These are phyloP conservation scores for Solanum chilense DNA, from an alignment of 257 asterid genomes.

Conservation along the genomic window DNA sequence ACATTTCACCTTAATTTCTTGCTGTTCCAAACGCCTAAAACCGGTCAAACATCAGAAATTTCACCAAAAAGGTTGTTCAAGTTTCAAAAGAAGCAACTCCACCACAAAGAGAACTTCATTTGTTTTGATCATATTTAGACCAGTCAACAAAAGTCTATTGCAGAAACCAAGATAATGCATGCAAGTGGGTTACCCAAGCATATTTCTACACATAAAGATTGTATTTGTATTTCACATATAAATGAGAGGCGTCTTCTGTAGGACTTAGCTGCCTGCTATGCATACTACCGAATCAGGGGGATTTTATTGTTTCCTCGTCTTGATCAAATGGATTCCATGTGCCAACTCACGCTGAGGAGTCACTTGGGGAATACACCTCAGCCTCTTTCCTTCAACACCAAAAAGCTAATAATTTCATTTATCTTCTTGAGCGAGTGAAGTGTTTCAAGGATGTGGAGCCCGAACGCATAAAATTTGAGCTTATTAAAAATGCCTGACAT, in stretches of 20 bases:
- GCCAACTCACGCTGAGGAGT: not conserved
- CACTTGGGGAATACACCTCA: not conserved
- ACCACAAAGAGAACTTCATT: not conserved
- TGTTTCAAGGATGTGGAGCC: not conserved
- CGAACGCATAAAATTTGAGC: not conserved
- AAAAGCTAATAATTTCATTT: not conserved
- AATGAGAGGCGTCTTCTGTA: not conserved
- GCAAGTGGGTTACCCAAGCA: not conserved
- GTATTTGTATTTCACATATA: not conserved
- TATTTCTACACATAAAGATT: not conserved
- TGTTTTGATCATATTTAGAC: not conserved
- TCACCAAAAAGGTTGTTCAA: not conserved
- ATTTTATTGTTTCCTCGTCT: not conserved
- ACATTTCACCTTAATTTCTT: constrained; percentile 60
- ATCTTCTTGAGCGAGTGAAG: not conserved
- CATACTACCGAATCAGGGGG: not conserved
- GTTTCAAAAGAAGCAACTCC: not conserved
- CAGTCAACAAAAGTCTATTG: not conserved
- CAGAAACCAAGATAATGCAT: not conserved
- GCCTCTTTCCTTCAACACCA: not conserved
- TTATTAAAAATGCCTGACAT: not conserved
- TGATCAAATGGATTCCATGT: not conserved
- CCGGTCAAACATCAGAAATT: constrained; percentile 7
- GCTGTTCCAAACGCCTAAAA: constrained; percentile 55
- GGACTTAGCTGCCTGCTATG: not conserved